phyloP scores from a whole-genome alignment of 73 alveolate genomes.

The Tetrahymena borealis region DNA sequence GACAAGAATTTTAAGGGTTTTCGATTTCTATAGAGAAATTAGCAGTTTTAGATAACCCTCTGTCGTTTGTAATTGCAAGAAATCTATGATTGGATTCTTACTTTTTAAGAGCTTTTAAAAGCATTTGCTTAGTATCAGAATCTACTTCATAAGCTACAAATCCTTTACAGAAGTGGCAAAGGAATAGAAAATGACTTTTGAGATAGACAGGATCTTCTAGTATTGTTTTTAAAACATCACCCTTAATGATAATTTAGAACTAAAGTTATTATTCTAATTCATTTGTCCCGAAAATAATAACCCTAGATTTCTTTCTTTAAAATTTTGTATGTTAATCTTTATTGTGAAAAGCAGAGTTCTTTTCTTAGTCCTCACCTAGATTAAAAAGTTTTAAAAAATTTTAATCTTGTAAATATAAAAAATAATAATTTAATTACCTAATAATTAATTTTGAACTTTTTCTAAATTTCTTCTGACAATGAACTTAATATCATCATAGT shows the following conservation, averaged over 20 bases:
- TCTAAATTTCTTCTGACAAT: not conserved
- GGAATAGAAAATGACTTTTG: not conserved
- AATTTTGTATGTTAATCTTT: not conserved
- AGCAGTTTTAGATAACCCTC: not conserved
- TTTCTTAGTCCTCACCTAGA: not conserved
- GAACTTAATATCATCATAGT: not conserved
- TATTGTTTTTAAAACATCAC: not conserved
- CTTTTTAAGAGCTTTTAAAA: not conserved
- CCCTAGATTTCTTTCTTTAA: not conserved
- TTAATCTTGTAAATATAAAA: not conserved
- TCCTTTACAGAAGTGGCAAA: not conserved
- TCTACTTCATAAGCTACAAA: not conserved
- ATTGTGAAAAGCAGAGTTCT: not conserved
- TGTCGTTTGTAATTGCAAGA: not conserved
- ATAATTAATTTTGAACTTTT: not conserved
- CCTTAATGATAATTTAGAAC: not conserved
- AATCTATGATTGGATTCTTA: not conserved
- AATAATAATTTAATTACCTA: not conserved
- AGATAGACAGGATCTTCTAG: not conserved
- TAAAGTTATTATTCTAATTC: not conserved
- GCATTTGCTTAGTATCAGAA: not conserved
- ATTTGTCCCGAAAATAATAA: not conserved
- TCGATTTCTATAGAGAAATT: not conserved
- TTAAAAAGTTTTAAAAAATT: no score
- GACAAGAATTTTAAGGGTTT: not conserved